Conservation (phyloP, 1,284 basidiomycete genomes). For the Volvariella surrecta region DNA sequence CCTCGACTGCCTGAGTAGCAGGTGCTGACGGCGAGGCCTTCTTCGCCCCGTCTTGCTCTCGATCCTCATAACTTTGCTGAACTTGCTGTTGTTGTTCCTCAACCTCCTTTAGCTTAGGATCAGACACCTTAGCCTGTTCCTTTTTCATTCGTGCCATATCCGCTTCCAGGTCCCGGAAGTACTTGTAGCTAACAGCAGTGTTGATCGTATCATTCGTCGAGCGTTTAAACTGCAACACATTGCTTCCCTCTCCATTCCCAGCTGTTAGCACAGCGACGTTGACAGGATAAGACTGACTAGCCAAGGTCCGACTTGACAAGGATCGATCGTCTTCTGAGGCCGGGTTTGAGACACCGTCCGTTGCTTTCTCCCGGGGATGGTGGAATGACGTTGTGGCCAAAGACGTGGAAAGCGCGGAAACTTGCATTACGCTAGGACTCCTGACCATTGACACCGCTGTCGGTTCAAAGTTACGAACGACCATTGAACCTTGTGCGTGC, state of each 20-base stretch:
- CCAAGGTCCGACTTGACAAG: constrained; percentile 15
- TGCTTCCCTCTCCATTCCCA: constrained; percentile 20
- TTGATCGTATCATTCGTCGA: constrained; percentile 55
- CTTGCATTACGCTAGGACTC: constrained; percentile 28
- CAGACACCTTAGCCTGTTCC: constrained; percentile 11
- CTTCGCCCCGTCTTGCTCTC: constrained; percentile 2
- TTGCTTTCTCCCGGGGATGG: constrained; percentile 29
- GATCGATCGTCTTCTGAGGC: constrained; percentile 7
- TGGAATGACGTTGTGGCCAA: constrained; percentile 54
- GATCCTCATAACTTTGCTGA: constrained; percentile 3
- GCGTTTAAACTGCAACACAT: constrained; percentile 40
- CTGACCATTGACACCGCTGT: constrained; percentile 28
- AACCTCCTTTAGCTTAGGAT: constrained; percentile 16
- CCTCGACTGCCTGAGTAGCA: background rate
- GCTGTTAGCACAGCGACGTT: background rate
- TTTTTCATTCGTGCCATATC: constrained; percentile 36
- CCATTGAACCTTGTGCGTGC: constrained; percentile 24
- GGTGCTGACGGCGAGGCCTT: constrained; percentile 6
- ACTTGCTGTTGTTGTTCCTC: constrained; percentile 11
- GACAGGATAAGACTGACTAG: constrained; percentile 1
- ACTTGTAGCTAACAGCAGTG: constrained; percentile 59
- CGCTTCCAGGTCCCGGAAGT: constrained; percentile 51
- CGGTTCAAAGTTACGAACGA: constrained; percentile 49
- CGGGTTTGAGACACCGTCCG: too few relatives aligned
- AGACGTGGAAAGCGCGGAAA: constrained; percentile 64